Base-by-base conservation (phyloP, 2,329 filamentous ascomycete species). In the Fusarium marasasianum region DNA sequence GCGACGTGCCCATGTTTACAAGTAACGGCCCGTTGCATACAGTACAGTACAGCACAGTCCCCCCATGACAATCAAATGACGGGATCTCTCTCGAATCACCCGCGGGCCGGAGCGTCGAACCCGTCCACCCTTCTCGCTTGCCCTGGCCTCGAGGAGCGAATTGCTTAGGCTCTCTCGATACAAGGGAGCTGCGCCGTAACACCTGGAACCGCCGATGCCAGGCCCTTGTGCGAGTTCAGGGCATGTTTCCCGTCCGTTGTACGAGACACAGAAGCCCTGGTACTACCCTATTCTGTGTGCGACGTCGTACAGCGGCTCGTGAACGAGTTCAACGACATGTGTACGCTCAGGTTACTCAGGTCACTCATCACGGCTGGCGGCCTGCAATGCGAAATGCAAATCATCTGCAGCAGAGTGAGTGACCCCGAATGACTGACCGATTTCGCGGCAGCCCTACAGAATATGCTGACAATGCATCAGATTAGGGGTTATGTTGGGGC, bases 121-220 rank as follows among this genome's bases (percentile, higher is more conserved):
- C 74, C 72, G 61, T 70, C 66, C 48, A 61, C 44, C 63, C 53
- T 44, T 61, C 71, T 78, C 77, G 77, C 77, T 78, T 78, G 70
- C 63, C 73, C 72, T 63, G 64, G 69, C 64, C 66, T 72, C 58
- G 59, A 56, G 53, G 64, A 73, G 70, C 70, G 73, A 78, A 77
- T 78, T 77, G 72, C 75, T 73, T 76, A 75, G 63, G 68, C 65
- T 71, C 64, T 73, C 66, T 55, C 58, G 26, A 50, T 24, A 53
- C 35, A 37, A 41, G 41, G 48, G 47, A 47, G 45, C 74, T 69
- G 71, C 24, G 74, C 70, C 68, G 72, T 76, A 74, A 48, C 66
- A 71, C 73, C 53, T 61, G 35, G 62, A 62, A 43, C 59, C 59
- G 45, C 65, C 54, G 48, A 64, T 66, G 50, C 65, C 55, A 66